These are phyloP conservation scores for Elsinoe ampelina DNA, from an alignment of 2,329 filamentous ascomycete species.

Conservation along the genomic window DNA sequence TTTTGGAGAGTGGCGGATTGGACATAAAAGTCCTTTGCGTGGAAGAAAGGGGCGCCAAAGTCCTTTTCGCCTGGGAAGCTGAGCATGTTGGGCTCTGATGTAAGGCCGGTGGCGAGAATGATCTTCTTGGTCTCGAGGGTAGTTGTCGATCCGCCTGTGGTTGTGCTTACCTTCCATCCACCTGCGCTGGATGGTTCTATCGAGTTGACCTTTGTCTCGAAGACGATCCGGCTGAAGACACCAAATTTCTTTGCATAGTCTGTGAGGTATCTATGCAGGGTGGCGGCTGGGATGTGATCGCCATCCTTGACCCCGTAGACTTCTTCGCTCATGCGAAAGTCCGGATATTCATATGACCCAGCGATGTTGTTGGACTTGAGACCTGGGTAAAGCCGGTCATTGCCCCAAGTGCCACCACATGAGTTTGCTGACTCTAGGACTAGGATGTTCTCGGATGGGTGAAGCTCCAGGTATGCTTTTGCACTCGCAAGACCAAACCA, in stretches of 20 bases:
- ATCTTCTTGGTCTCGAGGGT: conserved; percentile 36
- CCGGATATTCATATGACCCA: conserved; percentile 63
- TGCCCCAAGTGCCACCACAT: conserved; percentile 61
- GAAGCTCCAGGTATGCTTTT: conserved; percentile 39
- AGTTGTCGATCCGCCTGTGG: not conserved
- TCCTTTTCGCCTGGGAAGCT: conserved; percentile 39
- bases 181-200: conserved; percentile 32
- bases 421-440: conserved; percentile 34
- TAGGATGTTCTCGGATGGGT: conserved; percentile 32
- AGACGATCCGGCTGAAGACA: conserved; percentile 40
- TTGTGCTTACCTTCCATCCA: conserved; percentile 18
- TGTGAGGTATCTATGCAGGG: conserved; percentile 48
- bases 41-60: conserved; percentile 49
- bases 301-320: conserved; percentile 40
- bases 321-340: conserved; percentile 56
- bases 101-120: conserved; percentile 53
- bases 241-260: conserved; percentile 47
- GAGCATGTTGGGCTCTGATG: conserved; percentile 49
- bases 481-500: conserved; percentile 40
- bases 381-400: conserved; percentile 56
- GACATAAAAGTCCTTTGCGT: conserved; percentile 45
- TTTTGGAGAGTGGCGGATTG: conserved; percentile 30
- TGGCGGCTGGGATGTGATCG: conserved; percentile 50
- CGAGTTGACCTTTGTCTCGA: conserved; percentile 43
- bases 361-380: conserved; percentile 66